Percentiles rank a stretch among this genome's conserved stretches.
Conservation (phyloP, 805 yeast species). For the Hanseniaspora osmophila region DNA sequence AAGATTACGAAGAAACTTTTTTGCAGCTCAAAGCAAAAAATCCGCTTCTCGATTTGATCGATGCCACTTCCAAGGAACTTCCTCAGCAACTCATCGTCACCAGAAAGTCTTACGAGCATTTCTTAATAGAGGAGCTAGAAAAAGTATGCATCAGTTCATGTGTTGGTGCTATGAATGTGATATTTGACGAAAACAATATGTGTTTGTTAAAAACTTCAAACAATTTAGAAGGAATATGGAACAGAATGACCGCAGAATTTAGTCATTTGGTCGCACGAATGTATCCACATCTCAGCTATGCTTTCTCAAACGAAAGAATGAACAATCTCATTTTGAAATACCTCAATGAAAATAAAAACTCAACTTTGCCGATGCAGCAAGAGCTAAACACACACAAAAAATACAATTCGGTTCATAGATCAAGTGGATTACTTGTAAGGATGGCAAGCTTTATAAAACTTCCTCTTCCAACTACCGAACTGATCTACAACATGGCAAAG, state of each 20-base stretch:
- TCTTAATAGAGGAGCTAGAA: neutral
- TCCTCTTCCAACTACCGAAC: slow-evolving; percentile 33
- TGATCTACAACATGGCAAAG: slow-evolving; percentile 33
- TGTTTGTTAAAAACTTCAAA: neutral
- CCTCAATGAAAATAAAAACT: slow-evolving; percentile 26
- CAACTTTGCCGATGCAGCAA: slow-evolving; percentile 31
- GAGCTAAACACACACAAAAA: slow-evolving; percentile 18
- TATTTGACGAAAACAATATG: neutral
- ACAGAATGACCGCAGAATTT: neutral
- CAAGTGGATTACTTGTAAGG: slow-evolving; percentile 51
- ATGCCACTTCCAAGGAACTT: neutral
- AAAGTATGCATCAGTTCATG: neutral
- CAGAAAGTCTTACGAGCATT: neutral
- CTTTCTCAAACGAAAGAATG: slow-evolving; percentile 23
- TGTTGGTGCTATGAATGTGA: neutral
- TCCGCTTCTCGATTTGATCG: neutral
- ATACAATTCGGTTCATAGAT: slow-evolving; percentile 46
- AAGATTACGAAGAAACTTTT: neutral
- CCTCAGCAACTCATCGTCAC: neutral
- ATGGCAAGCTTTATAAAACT: slow-evolving; percentile 31
- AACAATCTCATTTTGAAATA: slow-evolving; percentile 21
- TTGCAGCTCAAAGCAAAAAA: neutral
- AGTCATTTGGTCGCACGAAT: neutral
- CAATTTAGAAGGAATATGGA: neutral
- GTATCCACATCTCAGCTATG: slow-evolving; percentile 15